These are phyloP conservation scores for Polymyxa betae DNA, from an alignment of 208 protist genomes.

Conservation along the genomic window DNA sequence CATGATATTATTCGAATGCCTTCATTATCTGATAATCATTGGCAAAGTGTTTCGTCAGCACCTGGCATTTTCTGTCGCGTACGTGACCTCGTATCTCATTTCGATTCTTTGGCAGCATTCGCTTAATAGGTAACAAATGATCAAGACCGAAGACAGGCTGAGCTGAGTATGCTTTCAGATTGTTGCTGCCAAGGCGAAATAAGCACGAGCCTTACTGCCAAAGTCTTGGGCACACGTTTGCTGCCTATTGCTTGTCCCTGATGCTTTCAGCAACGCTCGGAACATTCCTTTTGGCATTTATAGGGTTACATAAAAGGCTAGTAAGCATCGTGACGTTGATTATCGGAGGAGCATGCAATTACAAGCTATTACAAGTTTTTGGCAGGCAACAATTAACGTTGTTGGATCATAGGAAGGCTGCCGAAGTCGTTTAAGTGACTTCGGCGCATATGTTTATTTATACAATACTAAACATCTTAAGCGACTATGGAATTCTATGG, in stretches of 20 bases:
- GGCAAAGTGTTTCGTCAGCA: neutral
- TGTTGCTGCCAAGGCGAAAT: neutral
- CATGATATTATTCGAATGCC: neutral
- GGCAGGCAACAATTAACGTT: neutral
- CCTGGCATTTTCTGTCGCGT: neutral
- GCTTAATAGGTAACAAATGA: constrained; percentile 11
- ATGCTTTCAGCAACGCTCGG: neutral
- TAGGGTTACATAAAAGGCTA: neutral
- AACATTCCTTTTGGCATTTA: neutral
- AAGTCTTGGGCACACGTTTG: neutral
- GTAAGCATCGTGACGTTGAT: neutral
- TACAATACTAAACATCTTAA: neutral
- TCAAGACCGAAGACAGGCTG: neutral
- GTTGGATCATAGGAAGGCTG: neutral
- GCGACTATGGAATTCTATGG: neutral
- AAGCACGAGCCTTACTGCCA: constrained; percentile 47
- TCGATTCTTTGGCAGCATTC: constrained; percentile 49
- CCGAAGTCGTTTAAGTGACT: neutral
- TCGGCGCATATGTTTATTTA: neutral
- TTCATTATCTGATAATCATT: neutral
- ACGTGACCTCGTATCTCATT: neutral
- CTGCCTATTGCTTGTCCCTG: neutral
- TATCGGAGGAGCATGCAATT: constrained; percentile 1
- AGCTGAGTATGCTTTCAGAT: neutral
- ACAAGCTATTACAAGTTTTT: neutral